Percentiles rank a stretch among this genome's conserved stretches.
phyloP scores from a whole-genome alignment of 179 eudicot species.

The Beta corolliflora region DNA sequence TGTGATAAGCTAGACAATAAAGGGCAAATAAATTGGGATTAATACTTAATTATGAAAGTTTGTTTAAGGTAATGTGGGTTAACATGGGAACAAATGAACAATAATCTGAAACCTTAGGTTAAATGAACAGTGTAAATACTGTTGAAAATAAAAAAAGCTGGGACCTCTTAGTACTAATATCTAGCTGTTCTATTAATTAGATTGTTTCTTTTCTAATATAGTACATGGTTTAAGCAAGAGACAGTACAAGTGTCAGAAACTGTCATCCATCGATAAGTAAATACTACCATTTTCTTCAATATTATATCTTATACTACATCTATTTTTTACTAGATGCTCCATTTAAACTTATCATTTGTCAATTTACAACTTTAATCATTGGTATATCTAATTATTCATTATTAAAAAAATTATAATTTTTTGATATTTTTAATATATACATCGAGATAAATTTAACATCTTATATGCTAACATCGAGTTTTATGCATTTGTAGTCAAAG shows the following conservation, averaged over 20 bases:
- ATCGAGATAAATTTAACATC: no score
- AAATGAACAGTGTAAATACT: background rate
- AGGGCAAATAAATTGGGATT: slow-evolving; percentile 18
- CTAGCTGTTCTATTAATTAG: slow-evolving; percentile 1
- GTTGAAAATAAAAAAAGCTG: background rate
- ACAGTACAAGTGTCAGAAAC: slow-evolving; percentile 24
- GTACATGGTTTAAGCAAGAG: slow-evolving; percentile 9
- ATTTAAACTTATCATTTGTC: no score
- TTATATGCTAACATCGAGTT: no score
- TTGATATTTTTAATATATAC: no score
- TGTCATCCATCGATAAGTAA: slow-evolving; percentile 15
- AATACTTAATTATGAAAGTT: slow-evolving; percentile 21
- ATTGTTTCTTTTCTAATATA: background rate
- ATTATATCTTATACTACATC: no score
- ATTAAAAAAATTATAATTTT: no score
- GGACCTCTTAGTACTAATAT: slow-evolving; percentile 15
- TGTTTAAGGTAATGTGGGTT: slow-evolving; percentile 25
- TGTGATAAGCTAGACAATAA: slow-evolving; percentile 26
- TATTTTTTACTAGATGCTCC: no score
- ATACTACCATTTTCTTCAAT: background rate
- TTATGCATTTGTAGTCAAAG: no score
- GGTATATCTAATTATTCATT: no score
- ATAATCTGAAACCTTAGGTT: slow-evolving; percentile 11
- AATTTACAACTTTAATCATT: no score
- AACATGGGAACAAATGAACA: slow-evolving; percentile 1